Conservation (phyloP, 179 eudicot species). For the Carnegiea gigantea region DNA sequence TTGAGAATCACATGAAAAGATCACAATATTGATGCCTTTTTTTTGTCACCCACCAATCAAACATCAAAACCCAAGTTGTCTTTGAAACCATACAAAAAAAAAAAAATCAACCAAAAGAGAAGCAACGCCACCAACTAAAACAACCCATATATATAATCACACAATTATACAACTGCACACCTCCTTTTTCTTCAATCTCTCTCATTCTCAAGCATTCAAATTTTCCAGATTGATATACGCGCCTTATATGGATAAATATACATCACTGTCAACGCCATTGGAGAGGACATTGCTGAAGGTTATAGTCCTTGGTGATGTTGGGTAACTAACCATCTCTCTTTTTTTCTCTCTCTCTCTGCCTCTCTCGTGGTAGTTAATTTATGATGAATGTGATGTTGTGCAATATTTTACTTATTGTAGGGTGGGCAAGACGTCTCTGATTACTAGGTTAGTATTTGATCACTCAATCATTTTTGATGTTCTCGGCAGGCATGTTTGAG, state of each 20-base stretch:
- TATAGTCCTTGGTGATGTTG: slow-evolving; percentile 43
- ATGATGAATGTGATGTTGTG: background rate
- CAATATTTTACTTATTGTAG: slow-evolving; percentile 15
- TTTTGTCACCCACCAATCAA: background rate
- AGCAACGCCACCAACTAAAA: background rate
- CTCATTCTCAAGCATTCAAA: background rate
- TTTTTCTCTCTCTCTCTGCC: background rate
- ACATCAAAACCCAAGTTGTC: background rate
- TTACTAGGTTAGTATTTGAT: slow-evolving; percentile 29
- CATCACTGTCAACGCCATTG: slow-evolving; percentile 15
- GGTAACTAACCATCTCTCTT: slow-evolving; percentile 20
- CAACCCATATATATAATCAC: background rate
- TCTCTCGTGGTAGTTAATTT: too few relatives aligned
- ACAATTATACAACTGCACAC: background rate
- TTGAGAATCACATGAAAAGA: slow-evolving; percentile 4
- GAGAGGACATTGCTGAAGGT: slow-evolving; percentile 44
- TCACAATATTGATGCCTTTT: background rate
- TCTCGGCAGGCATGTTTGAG: too few relatives aligned
- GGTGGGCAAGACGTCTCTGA: slow-evolving; percentile 49
- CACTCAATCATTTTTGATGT: too few relatives aligned
- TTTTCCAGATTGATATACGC: background rate
- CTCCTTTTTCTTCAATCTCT: background rate
- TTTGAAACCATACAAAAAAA: background rate
- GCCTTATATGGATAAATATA: background rate
- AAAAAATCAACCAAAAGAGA: background rate